These are phyloP conservation scores for Penicilliopsis zonata DNA, from an alignment of 495 filamentous ascomycete species.

Conservation along the genomic window DNA sequence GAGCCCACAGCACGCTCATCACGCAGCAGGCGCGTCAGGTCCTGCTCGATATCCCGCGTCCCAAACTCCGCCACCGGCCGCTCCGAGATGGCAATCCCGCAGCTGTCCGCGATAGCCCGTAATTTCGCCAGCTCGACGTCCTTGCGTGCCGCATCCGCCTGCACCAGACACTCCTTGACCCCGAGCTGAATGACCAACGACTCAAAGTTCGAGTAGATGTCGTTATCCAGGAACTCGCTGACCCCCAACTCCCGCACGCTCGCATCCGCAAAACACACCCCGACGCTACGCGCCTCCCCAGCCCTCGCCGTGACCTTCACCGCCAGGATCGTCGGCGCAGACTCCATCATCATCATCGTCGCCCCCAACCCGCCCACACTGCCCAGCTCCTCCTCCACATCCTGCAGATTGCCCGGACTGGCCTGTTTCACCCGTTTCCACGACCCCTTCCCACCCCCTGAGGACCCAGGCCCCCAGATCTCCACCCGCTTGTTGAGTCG, in stretches of 20 bases:
- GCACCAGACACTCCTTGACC: slow-evolving; percentile 84
- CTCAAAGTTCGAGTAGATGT: slow-evolving; percentile 97
- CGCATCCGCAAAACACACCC: slow-evolving; percentile 96
- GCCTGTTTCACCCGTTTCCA: slow-evolving; percentile 90
- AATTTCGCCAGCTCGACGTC: slow-evolving; percentile 87
- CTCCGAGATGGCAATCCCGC: slow-evolving; percentile 80
- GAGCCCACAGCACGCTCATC: slow-evolving; percentile 69
- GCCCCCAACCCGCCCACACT: slow-evolving; percentile 32
- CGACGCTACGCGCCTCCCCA: slow-evolving; percentile 72
- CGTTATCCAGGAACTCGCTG: slow-evolving; percentile 96
- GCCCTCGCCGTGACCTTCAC: slow-evolving; percentile 87
- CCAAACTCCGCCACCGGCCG: slow-evolving; percentile 66
- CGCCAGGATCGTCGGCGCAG: slow-evolving; percentile 84
- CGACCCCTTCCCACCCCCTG: slow-evolving; percentile 54
- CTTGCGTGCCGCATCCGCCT: slow-evolving; percentile 62
- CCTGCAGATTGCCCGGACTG: slow-evolving; percentile 91
- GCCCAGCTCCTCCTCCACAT: slow-evolving; percentile 92
- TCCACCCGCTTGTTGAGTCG: slow-evolving; percentile 82
- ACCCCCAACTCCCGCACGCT: slow-evolving; percentile 93
- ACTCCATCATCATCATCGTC: slow-evolving; percentile 63
- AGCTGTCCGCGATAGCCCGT: slow-evolving; percentile 76
- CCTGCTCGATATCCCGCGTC: slow-evolving; percentile 90
- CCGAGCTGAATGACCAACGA: slow-evolving; percentile 91
- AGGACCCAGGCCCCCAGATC: slow-evolving; percentile 67
- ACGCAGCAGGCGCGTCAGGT: slow-evolving; percentile 72